These are phyloP conservation scores for Chrysoporthe austroafricana DNA, from an alignment of 2,329 filamentous ascomycete genomes.

Conservation along the genomic window DNA sequence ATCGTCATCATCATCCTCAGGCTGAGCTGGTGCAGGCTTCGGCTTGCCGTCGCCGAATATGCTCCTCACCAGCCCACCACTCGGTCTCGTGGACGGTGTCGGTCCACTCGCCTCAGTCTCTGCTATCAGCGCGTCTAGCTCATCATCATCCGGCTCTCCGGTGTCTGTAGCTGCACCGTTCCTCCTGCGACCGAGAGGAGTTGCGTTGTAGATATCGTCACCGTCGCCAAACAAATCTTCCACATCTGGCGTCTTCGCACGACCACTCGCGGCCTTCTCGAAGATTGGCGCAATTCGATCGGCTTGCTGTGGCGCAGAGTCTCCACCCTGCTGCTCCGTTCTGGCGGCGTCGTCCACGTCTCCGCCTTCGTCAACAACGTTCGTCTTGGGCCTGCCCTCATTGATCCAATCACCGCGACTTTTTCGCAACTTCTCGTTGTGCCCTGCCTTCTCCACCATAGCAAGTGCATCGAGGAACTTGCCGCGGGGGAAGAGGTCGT, in stretches of 20 bases:
- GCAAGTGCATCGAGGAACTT: conserved; percentile 87
- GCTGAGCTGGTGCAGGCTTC: conserved; percentile 20
- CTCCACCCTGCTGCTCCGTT: conserved; percentile 12
- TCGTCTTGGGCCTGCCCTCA: conserved; percentile 63
- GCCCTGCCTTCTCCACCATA: conserved; percentile 93
- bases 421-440: conserved; percentile 76
- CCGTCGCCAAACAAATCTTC: conserved; percentile 46
- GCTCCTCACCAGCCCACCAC: conserved; percentile 28
- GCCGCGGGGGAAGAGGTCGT: conserved; percentile 92
- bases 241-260: conserved; percentile 40
- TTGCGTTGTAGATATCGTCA: conserved; percentile 60
- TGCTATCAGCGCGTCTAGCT: conserved; percentile 57
- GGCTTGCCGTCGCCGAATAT: conserved; percentile 27
- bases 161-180: conserved; percentile 20
- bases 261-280: conserved; percentile 35
- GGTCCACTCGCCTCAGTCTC: conserved; percentile 45
- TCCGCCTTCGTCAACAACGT: conserved; percentile 38
- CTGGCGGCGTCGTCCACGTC: conserved; percentile 35
- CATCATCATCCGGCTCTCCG: conserved; percentile 47
- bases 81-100: conserved; percentile 23
- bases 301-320: conserved; percentile 36
- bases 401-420: conserved; percentile 84
- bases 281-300: conserved; percentile 45
- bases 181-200: conserved; percentile 41
- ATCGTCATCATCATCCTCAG: conserved; percentile 40